Percentiles rank a stretch among this genome's conserved stretches.
Evolutionary conservation across 2,329 filamentous ascomycete species (phyloP).

Genomic region (Bretziella fagacearum): DNA sequence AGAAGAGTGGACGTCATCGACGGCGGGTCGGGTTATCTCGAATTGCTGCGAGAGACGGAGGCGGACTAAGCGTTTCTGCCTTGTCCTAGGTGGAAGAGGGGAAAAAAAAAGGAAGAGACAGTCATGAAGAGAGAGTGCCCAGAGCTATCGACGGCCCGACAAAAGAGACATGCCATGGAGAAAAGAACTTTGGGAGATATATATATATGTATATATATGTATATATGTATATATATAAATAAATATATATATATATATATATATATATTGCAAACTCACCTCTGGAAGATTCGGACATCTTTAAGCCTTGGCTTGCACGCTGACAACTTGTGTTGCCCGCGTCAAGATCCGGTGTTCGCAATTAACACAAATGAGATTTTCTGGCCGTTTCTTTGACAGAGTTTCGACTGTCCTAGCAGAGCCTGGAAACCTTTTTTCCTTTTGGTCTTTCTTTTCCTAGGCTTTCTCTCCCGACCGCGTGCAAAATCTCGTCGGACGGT

Average conservation of each 20-base stretch:
- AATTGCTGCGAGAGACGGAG: too few relatives aligned
- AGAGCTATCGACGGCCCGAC: background rate
- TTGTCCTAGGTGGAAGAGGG: background rate
- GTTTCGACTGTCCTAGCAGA: background rate
- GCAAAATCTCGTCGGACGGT: conserved; percentile 1
- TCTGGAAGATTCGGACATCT: conserved; percentile 2
- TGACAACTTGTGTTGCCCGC: conserved; percentile 1
- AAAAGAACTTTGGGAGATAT: background rate
- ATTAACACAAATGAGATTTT: background rate
- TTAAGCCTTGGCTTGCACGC: background rate
- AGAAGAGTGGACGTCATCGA: background rate
- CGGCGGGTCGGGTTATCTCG: too few relatives aligned
- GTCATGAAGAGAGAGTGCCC: background rate
- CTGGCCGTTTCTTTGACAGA: background rate
- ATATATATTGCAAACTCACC: background rate
- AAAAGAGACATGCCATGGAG: background rate
- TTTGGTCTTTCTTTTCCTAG: conserved; percentile 3
- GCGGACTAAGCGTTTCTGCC: too few relatives aligned
- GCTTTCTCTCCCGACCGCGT: conserved; percentile 4
- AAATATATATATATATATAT: background rate
- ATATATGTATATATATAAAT: too few relatives aligned
- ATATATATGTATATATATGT: too few relatives aligned
- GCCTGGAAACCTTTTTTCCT: background rate
- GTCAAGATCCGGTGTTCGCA: background rate
- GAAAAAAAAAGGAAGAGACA: background rate